A percentile compares a stretch with the other conserved stretches of the same genome.
These are phyloP conservation scores for Boletus bicolor DNA, from an alignment of 768 basidiomycete species.

Conservation along the genomic window DNA sequence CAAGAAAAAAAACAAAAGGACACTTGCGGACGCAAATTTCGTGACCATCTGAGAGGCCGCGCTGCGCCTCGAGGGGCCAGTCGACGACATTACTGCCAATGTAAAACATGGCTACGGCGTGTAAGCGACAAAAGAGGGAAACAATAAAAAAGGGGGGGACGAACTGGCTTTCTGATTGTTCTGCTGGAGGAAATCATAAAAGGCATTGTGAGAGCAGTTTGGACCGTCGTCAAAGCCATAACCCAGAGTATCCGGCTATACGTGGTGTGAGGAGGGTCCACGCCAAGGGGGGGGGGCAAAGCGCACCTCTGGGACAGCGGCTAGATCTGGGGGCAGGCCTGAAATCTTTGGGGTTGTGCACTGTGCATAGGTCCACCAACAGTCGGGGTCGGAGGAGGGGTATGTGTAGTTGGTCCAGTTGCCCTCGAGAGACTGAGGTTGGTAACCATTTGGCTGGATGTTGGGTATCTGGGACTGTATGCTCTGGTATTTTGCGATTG, in stretches of 20 bases:
- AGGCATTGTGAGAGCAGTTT: slow-evolving; percentile 60
- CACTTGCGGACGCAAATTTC: slow-evolving; percentile 60
- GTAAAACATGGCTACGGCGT: slow-evolving; percentile 51
- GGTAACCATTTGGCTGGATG: slow-evolving; percentile 38
- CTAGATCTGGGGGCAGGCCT: slow-evolving; percentile 43
- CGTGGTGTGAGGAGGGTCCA: not conserved
- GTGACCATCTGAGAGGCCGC: slow-evolving; percentile 54
- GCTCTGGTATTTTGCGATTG: slow-evolving; percentile 39
- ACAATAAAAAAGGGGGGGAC: not conserved
- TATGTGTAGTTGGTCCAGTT: slow-evolving; percentile 37
- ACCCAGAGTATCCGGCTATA: slow-evolving; percentile 49
- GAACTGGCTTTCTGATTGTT: slow-evolving; percentile 57
- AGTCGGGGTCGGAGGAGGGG: slow-evolving; percentile 43
- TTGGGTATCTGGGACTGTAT: slow-evolving; percentile 47
- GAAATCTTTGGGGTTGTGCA: slow-evolving; percentile 48
- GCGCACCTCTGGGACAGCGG: slow-evolving; percentile 47
- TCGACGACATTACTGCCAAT: slow-evolving; percentile 57
- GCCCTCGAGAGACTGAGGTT: slow-evolving; percentile 23
- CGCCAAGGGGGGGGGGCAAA: not conserved
- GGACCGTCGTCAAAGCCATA: slow-evolving; percentile 67
- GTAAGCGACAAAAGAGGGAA: not conserved
- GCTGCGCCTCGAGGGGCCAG: slow-evolving; percentile 55
- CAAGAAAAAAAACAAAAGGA: not conserved
- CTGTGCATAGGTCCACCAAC: slow-evolving; percentile 39
- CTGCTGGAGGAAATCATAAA: slow-evolving; percentile 50